Base-by-base conservation (phyloP, 2,329 filamentous ascomycete species). In the Zymoseptoria tritici region DNA sequence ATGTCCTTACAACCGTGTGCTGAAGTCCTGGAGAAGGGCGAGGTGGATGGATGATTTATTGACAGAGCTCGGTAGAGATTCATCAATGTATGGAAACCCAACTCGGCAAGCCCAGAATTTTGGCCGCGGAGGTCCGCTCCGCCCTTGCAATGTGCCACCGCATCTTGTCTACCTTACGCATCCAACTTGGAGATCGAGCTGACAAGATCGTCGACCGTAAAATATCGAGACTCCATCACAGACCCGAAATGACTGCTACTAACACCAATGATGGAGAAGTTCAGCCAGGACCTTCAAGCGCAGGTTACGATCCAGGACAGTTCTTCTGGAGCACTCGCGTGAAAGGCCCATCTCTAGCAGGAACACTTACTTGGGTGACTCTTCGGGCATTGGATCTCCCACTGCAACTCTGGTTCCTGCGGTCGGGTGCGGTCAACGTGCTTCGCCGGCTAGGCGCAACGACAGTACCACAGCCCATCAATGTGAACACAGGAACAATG, bases 371-470 rank as follows among this genome's bases (percentile, higher is more conserved):
- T 7, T 68, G 66, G 50, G 58, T 60, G 2, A 54, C 57, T 8
- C 52, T 67, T 1, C 61, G 66, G 26, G 16, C 62, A 16, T 46
- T 64, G 16, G 66, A 68, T 13, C 24, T 68, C 4, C 61, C 64
- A 16, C 42, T 68, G 2, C 66, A 68, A 57, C 65, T 62, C 56
- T 64, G 59, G 50, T 49, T 68, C 2, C 52, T 68, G 2, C 49
- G 55, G 5, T 64, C 62, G n/a, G 62, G 62, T 3, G 22, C 57
- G 3, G 9, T 26, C 55, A 19, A 54, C 9, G 7, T 46, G 57
- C n/a, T 58, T 60, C 49, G 46, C 11, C 19, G 57, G 52, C 49
- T 57, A 62, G 24, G 65, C 3, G 54, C 20, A 11, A 54, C 26
- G 4, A 21, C 49, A 4, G 24, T 56, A 55, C 16, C 9, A 49